Base-by-base conservation (phyloP, 306 rosid genomes). In the Lotus japonicus region DNA sequence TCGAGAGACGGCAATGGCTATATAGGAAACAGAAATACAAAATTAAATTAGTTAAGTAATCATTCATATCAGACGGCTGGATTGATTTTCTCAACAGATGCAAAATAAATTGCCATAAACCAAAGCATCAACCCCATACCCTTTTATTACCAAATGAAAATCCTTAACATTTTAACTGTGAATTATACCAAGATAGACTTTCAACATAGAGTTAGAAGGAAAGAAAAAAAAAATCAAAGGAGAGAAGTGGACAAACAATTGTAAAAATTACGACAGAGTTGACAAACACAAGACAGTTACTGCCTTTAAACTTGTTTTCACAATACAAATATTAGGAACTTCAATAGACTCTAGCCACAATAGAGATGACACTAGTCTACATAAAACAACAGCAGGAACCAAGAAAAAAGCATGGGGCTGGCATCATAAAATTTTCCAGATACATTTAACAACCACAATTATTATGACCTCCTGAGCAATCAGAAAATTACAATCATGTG, bases 1-100 rank as follows among this genome's bases (percentile, higher is more conserved):
- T 71, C 98, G 89, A 39, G 98, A 94, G 75, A 85, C 98, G 76
- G 97, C 98, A 83, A 94, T 88, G 54, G 97, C 97, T 90, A 74
- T 90, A 74, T 38, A 75, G 46, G 58, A 85, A 72, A 77, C 44
- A 55, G 71, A 42, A 72, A 56, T 21, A 44, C 12, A 19, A 15
- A 54, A 54, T 58, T 7, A 35, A 12, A 61, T 35, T 16, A 28
- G 66, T 56, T 19, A 54, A 43, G 23, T 61, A 72, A 42, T 53
- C 13, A 43, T 66, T 26, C 54, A 18, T 14, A 6, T 9, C 43
- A 5, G 43, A 56, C 58, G 58, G 42, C 72, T 76, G 58, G 63
- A 61, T 38, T 21, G 39, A 23, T n/a, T n/a, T n/a, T 11, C 48
- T n/a, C 61, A 36, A 50, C 15, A 74, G 41, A 45, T 10, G 57